These are phyloP conservation scores for Candida sojae DNA, from an alignment of 1,139 yeast genomes.

Conservation along the genomic window DNA sequence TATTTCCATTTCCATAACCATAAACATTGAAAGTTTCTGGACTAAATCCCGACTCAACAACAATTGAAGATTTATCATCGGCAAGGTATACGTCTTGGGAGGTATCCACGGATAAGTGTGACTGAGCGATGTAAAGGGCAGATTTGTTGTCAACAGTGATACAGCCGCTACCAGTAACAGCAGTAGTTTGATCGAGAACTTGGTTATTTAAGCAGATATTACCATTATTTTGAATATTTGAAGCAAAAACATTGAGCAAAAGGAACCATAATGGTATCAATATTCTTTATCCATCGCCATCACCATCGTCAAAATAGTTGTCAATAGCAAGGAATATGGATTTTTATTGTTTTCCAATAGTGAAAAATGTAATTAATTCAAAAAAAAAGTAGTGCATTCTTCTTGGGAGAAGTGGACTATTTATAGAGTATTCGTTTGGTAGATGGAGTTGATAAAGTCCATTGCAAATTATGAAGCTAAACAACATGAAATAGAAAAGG, in stretches of 20 bases:
- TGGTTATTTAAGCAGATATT: background rate
- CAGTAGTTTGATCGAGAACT: background rate
- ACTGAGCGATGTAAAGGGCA: background rate
- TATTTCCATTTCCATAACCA: conserved; percentile 31
- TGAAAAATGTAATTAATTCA: too few species aligned
- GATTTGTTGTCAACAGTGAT: background rate
- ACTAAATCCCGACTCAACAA: background rate
- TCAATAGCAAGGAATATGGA: too few species aligned
- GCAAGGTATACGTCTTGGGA: background rate
- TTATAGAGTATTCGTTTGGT: too few species aligned
- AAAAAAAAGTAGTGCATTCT: too few species aligned
- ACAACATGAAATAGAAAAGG: too few species aligned
- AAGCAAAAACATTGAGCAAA: background rate
- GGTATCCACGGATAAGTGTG: background rate
- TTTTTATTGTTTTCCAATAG: too few species aligned
- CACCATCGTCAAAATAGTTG: background rate
- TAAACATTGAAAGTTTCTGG: conserved; percentile 19
- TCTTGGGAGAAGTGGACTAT: too few species aligned
- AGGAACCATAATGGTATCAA: background rate
- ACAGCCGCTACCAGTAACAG: conserved; percentile 12
- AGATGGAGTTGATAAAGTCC: too few species aligned
- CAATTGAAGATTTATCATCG: background rate
- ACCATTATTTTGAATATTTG: background rate
- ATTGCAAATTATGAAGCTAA: too few species aligned
- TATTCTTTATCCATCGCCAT: background rate